Evolutionary conservation across 768 basidiomycete genomes (phyloP).

Genomic region (Auriscalpium vulgare): DNA sequence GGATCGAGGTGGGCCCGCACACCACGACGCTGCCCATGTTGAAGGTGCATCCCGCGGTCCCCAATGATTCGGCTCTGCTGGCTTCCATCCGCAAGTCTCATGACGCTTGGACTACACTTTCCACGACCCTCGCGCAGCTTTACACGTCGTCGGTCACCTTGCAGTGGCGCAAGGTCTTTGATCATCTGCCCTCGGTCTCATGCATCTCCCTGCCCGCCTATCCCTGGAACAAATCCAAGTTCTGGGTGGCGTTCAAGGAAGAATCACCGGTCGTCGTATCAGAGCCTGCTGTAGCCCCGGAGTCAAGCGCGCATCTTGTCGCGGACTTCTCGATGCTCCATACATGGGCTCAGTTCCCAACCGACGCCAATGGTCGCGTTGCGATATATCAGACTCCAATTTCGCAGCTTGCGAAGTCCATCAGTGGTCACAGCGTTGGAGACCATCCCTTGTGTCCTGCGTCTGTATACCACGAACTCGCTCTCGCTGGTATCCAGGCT

Average conservation of each 20-base stretch:
- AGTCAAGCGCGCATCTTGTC: not conserved
- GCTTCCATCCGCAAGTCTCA: conserved; percentile 41
- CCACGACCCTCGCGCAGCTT: conserved; percentile 38
- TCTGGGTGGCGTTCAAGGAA: conserved; percentile 47
- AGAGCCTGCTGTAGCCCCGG: not conserved
- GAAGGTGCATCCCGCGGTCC: conserved; percentile 29
- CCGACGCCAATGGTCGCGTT: conserved; percentile 20
- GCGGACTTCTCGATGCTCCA: conserved; percentile 29
- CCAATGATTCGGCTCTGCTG: conserved; percentile 31
- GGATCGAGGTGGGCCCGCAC: conserved; percentile 67
- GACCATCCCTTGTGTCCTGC: conserved; percentile 49
- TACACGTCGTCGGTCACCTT: conserved; percentile 35
- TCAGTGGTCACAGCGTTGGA: conserved; percentile 51
- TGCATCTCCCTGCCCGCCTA: conserved; percentile 56
- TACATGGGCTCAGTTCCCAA: conserved; percentile 24
- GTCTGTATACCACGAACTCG: conserved; percentile 56
- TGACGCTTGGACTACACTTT: conserved; percentile 37
- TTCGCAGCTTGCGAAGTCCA: conserved; percentile 31
- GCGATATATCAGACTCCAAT: conserved; percentile 52
- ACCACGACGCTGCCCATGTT: conserved; percentile 51
- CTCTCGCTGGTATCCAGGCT: conserved; percentile 36
- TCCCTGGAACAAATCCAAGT: conserved; percentile 47
- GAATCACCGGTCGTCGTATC: not conserved
- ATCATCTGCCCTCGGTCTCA: conserved; percentile 29
- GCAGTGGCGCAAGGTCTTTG: conserved; percentile 50